Evolutionary conservation across 352 stramenopile genomes (phyloP), one percentile per base, ranked within the genome.

Genomic region (Pythium phragmitis): DNA sequence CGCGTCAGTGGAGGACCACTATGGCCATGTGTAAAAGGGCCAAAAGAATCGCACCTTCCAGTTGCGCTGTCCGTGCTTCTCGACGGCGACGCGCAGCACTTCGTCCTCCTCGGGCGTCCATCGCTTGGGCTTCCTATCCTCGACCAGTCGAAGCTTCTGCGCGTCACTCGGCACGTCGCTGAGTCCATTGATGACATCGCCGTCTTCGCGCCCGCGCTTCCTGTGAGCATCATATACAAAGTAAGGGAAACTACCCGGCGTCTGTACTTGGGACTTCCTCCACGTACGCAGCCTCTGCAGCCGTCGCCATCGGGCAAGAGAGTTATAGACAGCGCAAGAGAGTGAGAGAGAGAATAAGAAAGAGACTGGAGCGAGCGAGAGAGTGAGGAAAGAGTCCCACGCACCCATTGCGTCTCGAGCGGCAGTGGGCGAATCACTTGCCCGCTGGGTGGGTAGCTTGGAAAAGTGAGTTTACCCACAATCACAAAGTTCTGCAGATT

Each of bases 41-140:
- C 9, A 19, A 12, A 8, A 21, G 9, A 46, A 21, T 42, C 17
- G 49, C n/a, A 92, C 86, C 74, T 94, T 94, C 88, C 88, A 96
- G 70, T 96, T 95, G 43, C 79, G 72, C 64, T 88, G 79, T 4
- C 85, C 86, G 63, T 87, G 89, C 67, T 89, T 77, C 1, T 91
- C 76, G 9, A 95, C 84, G 2, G 84, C 88, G 3, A 69, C 65
- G 30, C 84, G 79, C 57, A 96, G 71, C 60, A 76, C 80, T 0
- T 94, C 81, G 37, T 96, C 87, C 74, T 94, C 82, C 58, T 90
- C 74, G 6, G 68, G 68, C n/a, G 85, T 92, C 85, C 85, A 94
- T 19, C 82, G 82, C 55, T 87, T 85, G 47, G 73, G 73, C 49
- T 74, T 70, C 2, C 78, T 78, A 47, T 77, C 75, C 13, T 63